phyloP scores from a whole-genome alignment of 352 stramenopile species.

The Phytophthora megakarya region DNA sequence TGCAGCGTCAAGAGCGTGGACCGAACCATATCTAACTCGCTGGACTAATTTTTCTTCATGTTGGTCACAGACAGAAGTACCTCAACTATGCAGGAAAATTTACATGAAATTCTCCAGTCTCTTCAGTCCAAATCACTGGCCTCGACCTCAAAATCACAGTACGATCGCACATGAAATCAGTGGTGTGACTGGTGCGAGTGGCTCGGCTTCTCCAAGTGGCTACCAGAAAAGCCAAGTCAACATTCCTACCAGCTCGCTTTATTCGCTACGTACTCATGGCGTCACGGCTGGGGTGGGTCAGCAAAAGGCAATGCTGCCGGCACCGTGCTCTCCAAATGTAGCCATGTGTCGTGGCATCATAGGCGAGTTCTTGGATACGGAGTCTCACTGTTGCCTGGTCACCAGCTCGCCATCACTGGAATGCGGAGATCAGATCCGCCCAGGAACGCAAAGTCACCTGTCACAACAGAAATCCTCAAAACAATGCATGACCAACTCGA shows the following conservation, averaged over 20 bases:
- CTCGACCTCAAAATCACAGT: constrained; percentile 8
- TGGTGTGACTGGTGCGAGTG: constrained; percentile 9
- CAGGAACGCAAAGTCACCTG: constrained; percentile 2
- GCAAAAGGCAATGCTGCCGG: constrained; percentile 13
- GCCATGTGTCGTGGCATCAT: constrained; percentile 24
- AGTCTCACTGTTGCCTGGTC: constrained; percentile 20
- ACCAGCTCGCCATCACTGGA: constrained; percentile 37
- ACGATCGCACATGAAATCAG: constrained; percentile 8
- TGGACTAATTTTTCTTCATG: constrained; percentile 26
- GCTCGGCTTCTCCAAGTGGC: constrained; percentile 4
- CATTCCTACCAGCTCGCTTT: constrained; percentile 19
- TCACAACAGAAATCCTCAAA: constrained; percentile 21
- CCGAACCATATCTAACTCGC: not conserved
- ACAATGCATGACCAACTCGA: constrained; percentile 5
- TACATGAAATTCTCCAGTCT: constrained; percentile 20
- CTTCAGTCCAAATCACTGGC: constrained; percentile 28
- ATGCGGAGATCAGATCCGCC: constrained; percentile 29
- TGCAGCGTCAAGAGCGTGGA: constrained; percentile 27
- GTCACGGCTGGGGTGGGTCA: constrained; percentile 12
- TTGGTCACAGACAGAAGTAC: constrained; percentile 16
- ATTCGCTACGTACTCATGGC: constrained; percentile 9
- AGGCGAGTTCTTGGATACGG: constrained; percentile 9
- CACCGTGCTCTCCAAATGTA: constrained; percentile 38
- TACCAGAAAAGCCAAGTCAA: not conserved
- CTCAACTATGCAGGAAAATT: constrained; percentile 13